Base-by-base conservation (phyloP, 495 filamentous ascomycete genomes). In the Penicillium chermesinum region DNA sequence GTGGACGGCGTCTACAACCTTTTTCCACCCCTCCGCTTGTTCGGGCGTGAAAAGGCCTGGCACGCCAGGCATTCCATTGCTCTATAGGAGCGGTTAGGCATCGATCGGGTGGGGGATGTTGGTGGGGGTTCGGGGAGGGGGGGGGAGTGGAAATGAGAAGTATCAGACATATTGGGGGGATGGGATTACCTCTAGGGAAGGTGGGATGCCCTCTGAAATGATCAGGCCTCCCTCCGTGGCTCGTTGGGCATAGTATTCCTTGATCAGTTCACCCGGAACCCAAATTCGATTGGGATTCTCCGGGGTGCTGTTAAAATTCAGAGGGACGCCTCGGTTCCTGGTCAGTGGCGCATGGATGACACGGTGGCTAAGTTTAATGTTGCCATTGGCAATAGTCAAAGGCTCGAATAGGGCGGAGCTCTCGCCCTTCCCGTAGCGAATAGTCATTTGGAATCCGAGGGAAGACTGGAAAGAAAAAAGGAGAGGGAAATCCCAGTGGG, bases 301-400 rank as follows among this genome's bases (percentile, higher is more conserved):
- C 13, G 68, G 61, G 25, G 77, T 74, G 50, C 66, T 64, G 58
- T 42, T 53, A 33, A 66, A 48, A 25, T 70, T 67, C 49, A 53
- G 22, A 12, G 68, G 66, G 22, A 65, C 66, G 20, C 69, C 71
- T 7, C 79, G 73, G 45, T 76, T 75, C 21, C 78, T 71, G 33
- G 78, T 83, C 48, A 81, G 46, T 1, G 78, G 80, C 3, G 77
- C 77, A 65, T 80, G 71, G 12, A 74, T 64, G 36, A 82, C 58
- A 32, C 77, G 76, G 58, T 83, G 77, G 25, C 63, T 59, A 35
- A 81, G 77, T 12, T 61, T 71, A 42, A 78, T 55, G 10, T 66
- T 58, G 43, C 76, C 76, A 67, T 67, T 66, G 43, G 48, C 57
- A 21, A 83, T 67, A 37, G 62, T 59, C 48, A 84, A 56, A 8